A percentile compares a stretch with the other conserved stretches of the same genome.
These are phyloP conservation scores for Didymella keratinophila DNA, from an alignment of 2,329 filamentous ascomycete genomes.

Conservation along the genomic window DNA sequence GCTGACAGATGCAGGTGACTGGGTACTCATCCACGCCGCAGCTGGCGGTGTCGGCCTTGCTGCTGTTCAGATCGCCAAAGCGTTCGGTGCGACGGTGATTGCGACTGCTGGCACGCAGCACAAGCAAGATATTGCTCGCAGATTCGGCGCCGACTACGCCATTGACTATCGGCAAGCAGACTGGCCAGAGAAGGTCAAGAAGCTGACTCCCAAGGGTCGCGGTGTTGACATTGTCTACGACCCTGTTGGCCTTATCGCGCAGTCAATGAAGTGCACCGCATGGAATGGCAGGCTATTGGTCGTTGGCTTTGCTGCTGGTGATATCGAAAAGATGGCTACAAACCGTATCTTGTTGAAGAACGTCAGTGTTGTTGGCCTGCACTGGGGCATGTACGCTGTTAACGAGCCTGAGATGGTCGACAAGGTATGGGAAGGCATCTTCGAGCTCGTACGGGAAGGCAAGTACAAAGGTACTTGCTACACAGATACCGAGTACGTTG, in stretches of 20 bases:
- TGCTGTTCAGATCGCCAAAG: slow-evolving; percentile 93
- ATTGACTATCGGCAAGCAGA: slow-evolving; percentile 75
- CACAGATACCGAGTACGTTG: slow-evolving; percentile 80
- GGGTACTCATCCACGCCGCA: slow-evolving; percentile 88
- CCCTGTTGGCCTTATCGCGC: slow-evolving; percentile 87
- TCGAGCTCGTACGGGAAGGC: slow-evolving; percentile 76
- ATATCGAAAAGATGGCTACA: slow-evolving; percentile 89
- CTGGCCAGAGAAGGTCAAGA: slow-evolving; percentile 75
- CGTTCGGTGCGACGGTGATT: slow-evolving; percentile 88
- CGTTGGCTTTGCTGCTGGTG: slow-evolving; percentile 85
- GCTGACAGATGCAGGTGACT: slow-evolving; percentile 66
- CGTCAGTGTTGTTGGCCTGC: slow-evolving; percentile 85
- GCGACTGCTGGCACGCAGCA: slow-evolving; percentile 83
- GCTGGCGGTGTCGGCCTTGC: slow-evolving; percentile 91
- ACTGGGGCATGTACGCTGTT: slow-evolving; percentile 86
- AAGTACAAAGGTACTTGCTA: slow-evolving; percentile 86
- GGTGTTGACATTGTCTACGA: slow-evolving; percentile 96
- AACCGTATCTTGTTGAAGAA: slow-evolving; percentile 95
- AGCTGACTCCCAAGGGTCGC: slow-evolving; percentile 73
- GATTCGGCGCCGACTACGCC: slow-evolving; percentile 84
- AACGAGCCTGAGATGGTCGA: slow-evolving; percentile 75
- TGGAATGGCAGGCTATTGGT: slow-evolving; percentile 92
- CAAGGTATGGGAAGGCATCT: slow-evolving; percentile 83
- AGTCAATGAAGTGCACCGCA: slow-evolving; percentile 86
- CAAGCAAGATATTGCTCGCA: slow-evolving; percentile 80